These are phyloP conservation scores for Eimeria acervulina DNA, from an alignment of 169 alveolate genomes.

Conservation along the genomic window DNA sequence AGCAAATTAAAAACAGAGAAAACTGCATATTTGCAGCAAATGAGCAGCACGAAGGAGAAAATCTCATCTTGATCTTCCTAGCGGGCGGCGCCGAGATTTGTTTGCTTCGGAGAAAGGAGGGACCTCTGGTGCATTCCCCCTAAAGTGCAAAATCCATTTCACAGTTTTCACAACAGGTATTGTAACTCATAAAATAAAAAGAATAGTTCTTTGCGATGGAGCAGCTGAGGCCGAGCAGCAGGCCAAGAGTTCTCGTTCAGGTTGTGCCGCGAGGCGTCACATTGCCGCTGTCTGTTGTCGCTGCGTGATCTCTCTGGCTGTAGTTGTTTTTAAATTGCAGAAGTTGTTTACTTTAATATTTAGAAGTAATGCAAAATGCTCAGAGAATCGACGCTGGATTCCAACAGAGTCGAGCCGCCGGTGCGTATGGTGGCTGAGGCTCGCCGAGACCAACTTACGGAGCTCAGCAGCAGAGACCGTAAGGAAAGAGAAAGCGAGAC, in stretches of 20 bases:
- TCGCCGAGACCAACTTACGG: constrained; percentile 8
- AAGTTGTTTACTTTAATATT: background rate
- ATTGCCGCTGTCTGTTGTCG: constrained; percentile 49
- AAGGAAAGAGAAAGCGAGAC: background rate
- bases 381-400: background rate
- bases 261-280: constrained; percentile 46
- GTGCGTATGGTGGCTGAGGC: constrained; percentile 18
- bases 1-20: background rate
- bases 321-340: background rate
- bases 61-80: background rate
- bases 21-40: background rate
- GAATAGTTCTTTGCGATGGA: background rate
- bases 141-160: constrained; percentile 4
- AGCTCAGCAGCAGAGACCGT: background rate
- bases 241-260: constrained; percentile 6
- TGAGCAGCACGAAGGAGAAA: background rate
- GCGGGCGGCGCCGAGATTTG: background rate
- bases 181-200: background rate
- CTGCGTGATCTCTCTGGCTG: background rate
- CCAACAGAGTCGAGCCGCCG: constrained; percentile 49
- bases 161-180: background rate
- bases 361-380: background rate
- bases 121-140: background rate
- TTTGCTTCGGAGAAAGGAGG: background rate
- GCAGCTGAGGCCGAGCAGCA: constrained; percentile 3